Percentiles rank a stretch among this genome's conserved stretches.
Conservation (phyloP, 108 stramenopile species). For the Skeletonema marinoi region DNA sequence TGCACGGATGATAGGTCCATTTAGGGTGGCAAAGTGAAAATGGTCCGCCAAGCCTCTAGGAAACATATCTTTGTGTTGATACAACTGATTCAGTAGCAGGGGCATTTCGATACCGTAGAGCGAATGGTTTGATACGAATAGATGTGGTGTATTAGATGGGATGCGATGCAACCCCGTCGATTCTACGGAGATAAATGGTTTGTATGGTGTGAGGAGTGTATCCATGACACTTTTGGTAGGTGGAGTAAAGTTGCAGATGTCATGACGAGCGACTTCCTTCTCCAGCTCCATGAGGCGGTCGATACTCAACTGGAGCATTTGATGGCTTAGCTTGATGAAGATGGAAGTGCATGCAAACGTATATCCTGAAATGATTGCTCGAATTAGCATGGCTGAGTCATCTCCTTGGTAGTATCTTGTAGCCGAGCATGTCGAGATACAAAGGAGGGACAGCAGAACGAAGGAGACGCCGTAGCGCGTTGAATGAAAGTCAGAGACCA, state of each 20-base stretch:
- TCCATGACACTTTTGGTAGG: constrained; percentile 7
- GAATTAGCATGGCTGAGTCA: neutral
- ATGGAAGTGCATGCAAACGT: constrained; percentile 5
- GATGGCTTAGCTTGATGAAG: constrained; percentile 8
- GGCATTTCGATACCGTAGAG: constrained; percentile 29
- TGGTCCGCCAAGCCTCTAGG: constrained; percentile 24
- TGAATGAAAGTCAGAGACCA: constrained; percentile 1
- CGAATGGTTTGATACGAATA: constrained; percentile 25
- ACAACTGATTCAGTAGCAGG: constrained; percentile 12
- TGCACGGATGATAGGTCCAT: constrained; percentile 17
- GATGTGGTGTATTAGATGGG: constrained; percentile 7
- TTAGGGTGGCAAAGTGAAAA: constrained; percentile 27
- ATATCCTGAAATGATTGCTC: constrained; percentile 4
- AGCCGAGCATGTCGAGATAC: neutral
- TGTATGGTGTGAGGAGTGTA: constrained; percentile 7
- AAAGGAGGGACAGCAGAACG: neutral
- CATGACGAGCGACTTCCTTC: constrained; percentile 8
- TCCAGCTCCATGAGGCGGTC: constrained; percentile 8
- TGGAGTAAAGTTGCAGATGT: constrained; percentile 4
- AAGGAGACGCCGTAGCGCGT: neutral
- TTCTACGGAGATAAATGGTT: constrained; percentile 5
- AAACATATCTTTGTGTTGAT: constrained; percentile 9
- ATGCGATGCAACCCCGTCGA: neutral
- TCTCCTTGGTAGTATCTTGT: neutral
- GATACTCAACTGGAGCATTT: neutral